These are phyloP conservation scores for Eimeria tenella DNA, from an alignment of 169 alveolate species.

Conservation along the genomic window DNA sequence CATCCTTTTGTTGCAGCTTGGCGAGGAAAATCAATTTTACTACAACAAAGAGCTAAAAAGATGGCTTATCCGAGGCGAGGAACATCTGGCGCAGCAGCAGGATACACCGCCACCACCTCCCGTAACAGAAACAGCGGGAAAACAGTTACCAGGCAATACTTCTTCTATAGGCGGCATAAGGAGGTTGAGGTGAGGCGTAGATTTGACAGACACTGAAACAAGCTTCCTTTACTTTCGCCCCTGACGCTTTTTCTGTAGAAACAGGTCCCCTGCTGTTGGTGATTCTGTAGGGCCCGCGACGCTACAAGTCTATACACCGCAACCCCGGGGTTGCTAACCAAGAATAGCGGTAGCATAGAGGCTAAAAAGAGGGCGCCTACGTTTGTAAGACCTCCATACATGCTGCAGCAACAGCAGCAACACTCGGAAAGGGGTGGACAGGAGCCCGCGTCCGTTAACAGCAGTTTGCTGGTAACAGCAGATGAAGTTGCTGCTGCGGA, in stretches of 20 bases:
- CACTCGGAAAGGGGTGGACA: slow-evolving; percentile 12
- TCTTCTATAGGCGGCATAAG: slow-evolving; percentile 43
- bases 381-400: slow-evolving; percentile 60
- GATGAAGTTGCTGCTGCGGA: not conserved
- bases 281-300: slow-evolving; percentile 66
- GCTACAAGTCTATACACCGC: slow-evolving; percentile 78
- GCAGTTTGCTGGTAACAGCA: slow-evolving; percentile 12
- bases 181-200: slow-evolving; percentile 47
- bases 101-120: slow-evolving; percentile 78
- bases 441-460: slow-evolving; percentile 1
- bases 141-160: not conserved
- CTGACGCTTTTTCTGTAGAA: not conserved
- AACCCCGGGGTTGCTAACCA: slow-evolving; percentile 75
- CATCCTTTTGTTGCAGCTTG: slow-evolving; percentile 81
- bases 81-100: slow-evolving; percentile 77
- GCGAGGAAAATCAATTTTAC: slow-evolving; percentile 91
- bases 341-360: slow-evolving; percentile 34
- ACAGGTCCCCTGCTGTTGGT: not conserved
- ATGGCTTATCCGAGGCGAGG: slow-evolving; percentile 93
- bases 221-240: not conserved
- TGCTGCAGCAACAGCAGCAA: slow-evolving; percentile 52
- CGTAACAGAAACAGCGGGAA: slow-evolving; percentile 8
- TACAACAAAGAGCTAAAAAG: slow-evolving; percentile 89
- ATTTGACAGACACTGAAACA: not conserved
- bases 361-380: slow-evolving; percentile 23